Evolutionary conservation across 345 rosid genomes (phyloP).

Genomic region (Punica granatum): DNA sequence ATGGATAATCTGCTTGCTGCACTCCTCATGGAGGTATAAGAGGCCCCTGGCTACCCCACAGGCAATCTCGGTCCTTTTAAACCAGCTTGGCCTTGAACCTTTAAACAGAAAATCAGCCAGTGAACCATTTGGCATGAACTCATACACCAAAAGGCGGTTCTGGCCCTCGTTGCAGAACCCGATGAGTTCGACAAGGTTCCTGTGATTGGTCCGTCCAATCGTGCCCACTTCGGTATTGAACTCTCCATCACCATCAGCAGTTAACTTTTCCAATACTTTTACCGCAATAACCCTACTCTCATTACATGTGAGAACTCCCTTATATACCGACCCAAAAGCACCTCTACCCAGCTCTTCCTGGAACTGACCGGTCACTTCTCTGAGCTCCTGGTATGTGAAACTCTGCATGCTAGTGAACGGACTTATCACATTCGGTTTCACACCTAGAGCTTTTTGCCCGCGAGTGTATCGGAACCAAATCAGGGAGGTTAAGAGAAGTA

Average conservation of each 20-base stretch:
- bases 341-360: conserved; percentile 33
- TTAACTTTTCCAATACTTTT: conserved; percentile 17
- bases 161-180: conserved; percentile 31
- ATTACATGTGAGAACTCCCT: conserved; percentile 13
- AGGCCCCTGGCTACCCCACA: conserved; percentile 27
- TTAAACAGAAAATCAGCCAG: conserved; percentile 20
- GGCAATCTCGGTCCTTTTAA: conserved; percentile 23
- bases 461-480: conserved; percentile 4
- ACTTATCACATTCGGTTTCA: neutral
- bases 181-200: conserved; percentile 27
- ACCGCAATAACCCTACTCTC: conserved; percentile 15
- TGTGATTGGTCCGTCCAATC: conserved; percentile 34
- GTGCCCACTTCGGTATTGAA: conserved; percentile 27
- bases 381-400: conserved; percentile 24
- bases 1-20: conserved; percentile 26
- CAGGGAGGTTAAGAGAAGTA: conserved; percentile 5
- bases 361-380: conserved; percentile 27
- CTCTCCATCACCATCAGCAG: conserved; percentile 15
- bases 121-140: conserved; percentile 26
- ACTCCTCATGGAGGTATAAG: conserved; percentile 30
- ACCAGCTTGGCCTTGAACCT: conserved; percentile 18
- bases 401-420: conserved; percentile 8
- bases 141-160: conserved; percentile 28
- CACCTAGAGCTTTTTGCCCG: neutral
- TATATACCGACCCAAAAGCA: conserved; percentile 33